Percentiles rank a stretch among this genome's conserved stretches.
phyloP scores from a whole-genome alignment of 116 monocot species.

The Papilionanthe hybrid region DNA sequence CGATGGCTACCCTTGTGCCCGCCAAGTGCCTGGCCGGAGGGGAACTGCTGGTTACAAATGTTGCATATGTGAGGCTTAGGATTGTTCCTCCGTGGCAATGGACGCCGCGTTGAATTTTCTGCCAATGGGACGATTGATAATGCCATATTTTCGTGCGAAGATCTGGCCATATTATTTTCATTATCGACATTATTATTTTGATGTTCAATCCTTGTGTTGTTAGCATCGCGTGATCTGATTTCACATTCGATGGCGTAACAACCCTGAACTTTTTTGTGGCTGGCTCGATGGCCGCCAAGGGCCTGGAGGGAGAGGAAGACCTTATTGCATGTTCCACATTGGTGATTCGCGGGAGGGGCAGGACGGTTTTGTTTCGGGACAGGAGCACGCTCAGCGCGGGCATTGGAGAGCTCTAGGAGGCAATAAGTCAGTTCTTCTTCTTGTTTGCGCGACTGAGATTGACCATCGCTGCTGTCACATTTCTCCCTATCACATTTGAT shows the following conservation, averaged over 20 bases:
- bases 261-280: constrained; percentile 51
- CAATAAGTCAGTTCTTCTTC: too few species aligned
- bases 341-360: too few species aligned
- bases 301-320: too few species aligned
- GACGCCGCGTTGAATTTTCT: neutral
- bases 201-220: neutral
- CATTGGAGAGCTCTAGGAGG: too few species aligned
- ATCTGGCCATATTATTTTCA: neutral
- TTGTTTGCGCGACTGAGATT: too few species aligned
- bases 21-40: constrained; percentile 80
- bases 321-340: too few species aligned
- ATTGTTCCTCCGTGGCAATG: constrained; percentile 37
- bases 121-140: constrained; percentile 41
- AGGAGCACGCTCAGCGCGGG: too few species aligned
- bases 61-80: constrained; percentile 65
- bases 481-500: too few species aligned
- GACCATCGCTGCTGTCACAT: too few species aligned
- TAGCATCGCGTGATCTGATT: constrained; percentile 3
- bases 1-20: constrained; percentile 20
- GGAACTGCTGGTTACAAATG: constrained; percentile 59
- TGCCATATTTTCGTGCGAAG: constrained; percentile 6
- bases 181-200: neutral
- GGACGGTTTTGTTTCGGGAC: too few species aligned
- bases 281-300: too few species aligned
- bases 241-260: constrained; percentile 44